A percentile compares a stretch with the other conserved stretches of the same genome.
Evolutionary conservation across 2,329 filamentous ascomycete genomes (phyloP).

Genomic region (Aschersonia sp.): DNA sequence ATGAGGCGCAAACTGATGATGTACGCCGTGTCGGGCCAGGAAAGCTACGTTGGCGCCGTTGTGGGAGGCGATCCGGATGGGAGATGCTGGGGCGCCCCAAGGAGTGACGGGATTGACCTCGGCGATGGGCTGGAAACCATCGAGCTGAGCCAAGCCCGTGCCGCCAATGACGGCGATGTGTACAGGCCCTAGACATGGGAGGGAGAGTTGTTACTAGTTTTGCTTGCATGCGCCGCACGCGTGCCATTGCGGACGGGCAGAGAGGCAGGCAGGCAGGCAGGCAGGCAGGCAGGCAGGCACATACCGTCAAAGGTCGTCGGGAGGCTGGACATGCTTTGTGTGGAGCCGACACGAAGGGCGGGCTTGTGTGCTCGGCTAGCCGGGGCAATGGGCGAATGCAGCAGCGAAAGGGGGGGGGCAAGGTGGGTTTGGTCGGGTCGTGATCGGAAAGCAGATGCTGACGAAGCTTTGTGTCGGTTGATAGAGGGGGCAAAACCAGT

Average conservation of each 20-base stretch:
- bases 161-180: slow-evolving; percentile 85
- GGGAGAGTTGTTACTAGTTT: background rate
- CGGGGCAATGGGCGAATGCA: background rate
- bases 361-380: background rate
- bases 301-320: slow-evolving; percentile 44
- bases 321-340: slow-evolving; percentile 31
- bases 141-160: slow-evolving; percentile 78
- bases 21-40: slow-evolving; percentile 75
- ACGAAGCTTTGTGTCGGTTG: no score
- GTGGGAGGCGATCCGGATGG: slow-evolving; percentile 81
- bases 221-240: no score
- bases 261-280: background rate
- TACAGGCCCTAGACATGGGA: slow-evolving; percentile 42
- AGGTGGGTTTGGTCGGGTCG: no score
- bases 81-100: slow-evolving; percentile 66
- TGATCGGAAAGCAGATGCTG: no score
- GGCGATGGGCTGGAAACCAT: slow-evolving; percentile 75
- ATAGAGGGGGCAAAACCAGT: no score
- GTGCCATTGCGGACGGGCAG: background rate
- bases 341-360: background rate
- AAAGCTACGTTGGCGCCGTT: slow-evolving; percentile 74
- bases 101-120: slow-evolving; percentile 65
- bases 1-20: slow-evolving; percentile 84
- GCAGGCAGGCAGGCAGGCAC: slow-evolving; percentile 8
- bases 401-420: background rate